Percentiles rank a stretch among this genome's conserved stretches.
Evolutionary conservation across 768 basidiomycete genomes (phyloP).

Genomic region (Xerocomus brunneocitrinus): DNA sequence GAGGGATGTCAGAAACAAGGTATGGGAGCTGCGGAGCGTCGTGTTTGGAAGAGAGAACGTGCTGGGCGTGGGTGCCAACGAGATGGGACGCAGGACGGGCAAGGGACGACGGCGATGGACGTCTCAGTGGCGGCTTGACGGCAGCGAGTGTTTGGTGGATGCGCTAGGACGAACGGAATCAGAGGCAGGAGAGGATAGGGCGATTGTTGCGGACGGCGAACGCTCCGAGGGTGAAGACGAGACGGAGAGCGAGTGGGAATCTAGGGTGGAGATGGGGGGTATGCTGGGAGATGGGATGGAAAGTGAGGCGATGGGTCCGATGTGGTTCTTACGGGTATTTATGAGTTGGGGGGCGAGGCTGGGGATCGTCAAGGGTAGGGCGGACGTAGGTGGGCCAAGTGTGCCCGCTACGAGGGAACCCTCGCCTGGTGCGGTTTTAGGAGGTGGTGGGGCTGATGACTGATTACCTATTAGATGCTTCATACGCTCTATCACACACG

Average conservation of each 20-base stretch:
- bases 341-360: conserved; percentile 71
- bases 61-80: conserved; percentile 39
- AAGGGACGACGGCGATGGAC: conserved; percentile 41
- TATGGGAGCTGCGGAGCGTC: conserved; percentile 60
- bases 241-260: conserved; percentile 29
- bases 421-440: conserved; percentile 10
- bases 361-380: conserved; percentile 36
- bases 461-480: neutral
- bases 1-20: conserved; percentile 54
- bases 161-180: conserved; percentile 65
- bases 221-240: conserved; percentile 27
- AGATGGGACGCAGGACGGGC: conserved; percentile 26
- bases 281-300: conserved; percentile 12
- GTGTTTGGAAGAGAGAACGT: conserved; percentile 62
- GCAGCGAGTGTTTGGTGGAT: conserved; percentile 59
- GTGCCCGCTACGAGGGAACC: conserved; percentile 15
- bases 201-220: conserved; percentile 27
- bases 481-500: conserved; percentile 12
- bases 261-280: conserved; percentile 16
- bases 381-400: conserved; percentile 15
- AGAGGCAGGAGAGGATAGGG: conserved; percentile 69
- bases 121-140: conserved; percentile 65
- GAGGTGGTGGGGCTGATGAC: neutral
- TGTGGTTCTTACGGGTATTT: conserved; percentile 75
- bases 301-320: conserved; percentile 58